phyloP scores from a whole-genome alignment of 345 rosid species.

The Crucihimalaya himalaica region DNA sequence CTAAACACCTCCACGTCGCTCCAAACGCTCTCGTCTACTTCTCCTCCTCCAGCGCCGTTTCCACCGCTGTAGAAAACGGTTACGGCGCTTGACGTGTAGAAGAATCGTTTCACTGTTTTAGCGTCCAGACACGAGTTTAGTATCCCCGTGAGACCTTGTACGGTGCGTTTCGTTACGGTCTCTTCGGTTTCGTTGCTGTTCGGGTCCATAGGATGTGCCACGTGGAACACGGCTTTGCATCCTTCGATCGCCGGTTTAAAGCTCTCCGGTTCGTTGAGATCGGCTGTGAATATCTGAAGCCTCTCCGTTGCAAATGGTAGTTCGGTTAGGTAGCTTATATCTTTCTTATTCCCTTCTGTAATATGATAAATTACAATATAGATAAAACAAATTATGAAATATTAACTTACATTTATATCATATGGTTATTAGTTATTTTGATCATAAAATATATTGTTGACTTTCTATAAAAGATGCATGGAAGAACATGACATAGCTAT shows the following conservation, averaged over 20 bases:
- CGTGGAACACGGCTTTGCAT: slow-evolving; percentile 61
- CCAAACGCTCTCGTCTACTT: slow-evolving; percentile 44
- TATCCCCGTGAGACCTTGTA: slow-evolving; percentile 55
- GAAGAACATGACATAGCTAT: slow-evolving; percentile 38
- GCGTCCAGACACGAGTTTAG: slow-evolving; percentile 53
- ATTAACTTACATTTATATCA: slow-evolving; percentile 20
- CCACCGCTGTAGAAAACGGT: slow-evolving; percentile 38
- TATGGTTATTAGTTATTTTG: slow-evolving; percentile 22
- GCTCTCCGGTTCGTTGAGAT: slow-evolving; percentile 51
- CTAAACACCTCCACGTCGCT: slow-evolving; percentile 39
- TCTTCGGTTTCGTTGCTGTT: slow-evolving; percentile 49
- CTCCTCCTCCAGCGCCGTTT: slow-evolving; percentile 8
- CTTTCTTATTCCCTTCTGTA: slow-evolving; percentile 51
- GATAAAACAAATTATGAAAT: background rate
- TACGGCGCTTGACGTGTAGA: slow-evolving; percentile 62
- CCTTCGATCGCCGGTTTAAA: slow-evolving; percentile 59
- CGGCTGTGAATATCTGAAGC: slow-evolving; percentile 57
- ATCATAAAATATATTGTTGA: slow-evolving; percentile 34
- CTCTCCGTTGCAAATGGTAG: slow-evolving; percentile 57
- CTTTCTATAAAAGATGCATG: slow-evolving; percentile 34
- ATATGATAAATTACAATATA: background rate
- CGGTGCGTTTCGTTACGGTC: slow-evolving; percentile 48
- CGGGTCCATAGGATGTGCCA: slow-evolving; percentile 55
- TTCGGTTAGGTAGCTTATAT: slow-evolving; percentile 55
- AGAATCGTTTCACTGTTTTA: slow-evolving; percentile 58